These are phyloP conservation scores for Leishmania tarentolae DNA, from an alignment of 208 protist genomes.

Conservation along the genomic window DNA sequence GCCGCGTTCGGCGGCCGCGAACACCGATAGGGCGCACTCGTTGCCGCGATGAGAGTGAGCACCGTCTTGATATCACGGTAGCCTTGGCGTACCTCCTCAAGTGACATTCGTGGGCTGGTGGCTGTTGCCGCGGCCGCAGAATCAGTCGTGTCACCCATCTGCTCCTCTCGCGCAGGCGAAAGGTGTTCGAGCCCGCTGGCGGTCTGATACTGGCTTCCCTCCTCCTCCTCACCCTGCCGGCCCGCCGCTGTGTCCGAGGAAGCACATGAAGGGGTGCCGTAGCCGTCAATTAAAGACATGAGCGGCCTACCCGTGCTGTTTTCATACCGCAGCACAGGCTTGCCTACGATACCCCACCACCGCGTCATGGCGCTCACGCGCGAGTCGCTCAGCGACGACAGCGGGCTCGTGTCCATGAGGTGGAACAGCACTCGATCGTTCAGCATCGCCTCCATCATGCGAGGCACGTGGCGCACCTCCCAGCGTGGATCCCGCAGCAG, in stretches of 20 bases:
- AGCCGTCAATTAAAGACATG: conserved; percentile 11
- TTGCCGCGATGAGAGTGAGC: conserved; percentile 50
- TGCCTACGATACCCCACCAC: conserved; percentile 59
- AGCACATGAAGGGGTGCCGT: conserved; percentile 2
- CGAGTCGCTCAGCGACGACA: conserved; percentile 46
- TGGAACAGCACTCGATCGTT: conserved; percentile 67
- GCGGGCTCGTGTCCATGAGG: conserved; percentile 52
- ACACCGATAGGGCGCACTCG: conserved; percentile 66
- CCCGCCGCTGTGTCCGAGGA: not conserved
- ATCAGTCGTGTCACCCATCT: not conserved
- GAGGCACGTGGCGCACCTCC: conserved; percentile 37
- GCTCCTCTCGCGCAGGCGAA: not conserved
- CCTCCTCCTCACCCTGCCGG: not conserved
- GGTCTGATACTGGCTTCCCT: not conserved
- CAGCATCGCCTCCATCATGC: conserved; percentile 62
- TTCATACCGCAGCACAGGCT: conserved; percentile 37
- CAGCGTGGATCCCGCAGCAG: conserved; percentile 36
- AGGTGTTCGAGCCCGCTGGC: not conserved
- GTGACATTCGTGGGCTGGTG: conserved; percentile 1
- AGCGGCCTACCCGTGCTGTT: conserved; percentile 28
- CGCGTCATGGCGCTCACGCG: conserved; percentile 51
- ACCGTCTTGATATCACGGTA: conserved; percentile 59
- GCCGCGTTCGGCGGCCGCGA: conserved; percentile 47
- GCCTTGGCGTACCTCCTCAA: conserved; percentile 18
- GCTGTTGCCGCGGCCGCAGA: not conserved